Conservation (phyloP, 164 flowering plant species). For the Cinnamomum micranthum region DNA sequence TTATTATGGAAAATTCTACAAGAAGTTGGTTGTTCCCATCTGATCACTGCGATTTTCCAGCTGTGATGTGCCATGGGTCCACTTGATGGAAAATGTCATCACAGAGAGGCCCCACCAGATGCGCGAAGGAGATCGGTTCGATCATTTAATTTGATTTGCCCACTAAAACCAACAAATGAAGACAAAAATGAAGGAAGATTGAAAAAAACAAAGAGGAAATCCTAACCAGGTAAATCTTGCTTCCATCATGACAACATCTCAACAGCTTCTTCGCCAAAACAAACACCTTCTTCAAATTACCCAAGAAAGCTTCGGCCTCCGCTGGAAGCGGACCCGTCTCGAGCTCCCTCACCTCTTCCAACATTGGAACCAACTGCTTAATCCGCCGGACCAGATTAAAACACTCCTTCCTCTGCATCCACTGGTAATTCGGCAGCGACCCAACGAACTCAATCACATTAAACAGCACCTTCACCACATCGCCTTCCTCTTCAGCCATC, state of each 20-base stretch:
- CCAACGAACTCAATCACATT: slow-evolving; percentile 40
- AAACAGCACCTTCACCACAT: slow-evolving; percentile 34
- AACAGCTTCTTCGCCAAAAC: slow-evolving; percentile 50
- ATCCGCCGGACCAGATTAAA: slow-evolving; percentile 49
- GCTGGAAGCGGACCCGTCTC: slow-evolving; percentile 26
- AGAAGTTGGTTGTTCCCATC: background rate
- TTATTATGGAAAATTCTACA: background rate
- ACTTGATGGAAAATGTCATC: no score
- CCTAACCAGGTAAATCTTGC: slow-evolving; percentile 78
- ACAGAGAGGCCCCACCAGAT: background rate
- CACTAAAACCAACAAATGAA: background rate
- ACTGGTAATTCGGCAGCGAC: slow-evolving; percentile 39
- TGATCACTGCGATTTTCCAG: background rate
- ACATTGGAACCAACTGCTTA: slow-evolving; percentile 55
- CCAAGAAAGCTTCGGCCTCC: slow-evolving; percentile 19
- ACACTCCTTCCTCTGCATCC: slow-evolving; percentile 58
- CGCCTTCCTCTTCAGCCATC: slow-evolving; percentile 9
- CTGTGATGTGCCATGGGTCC: no score
- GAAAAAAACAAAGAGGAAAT: background rate
- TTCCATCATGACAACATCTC: slow-evolving; percentile 50
- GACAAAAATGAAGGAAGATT: background rate
- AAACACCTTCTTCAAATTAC: slow-evolving; percentile 44
- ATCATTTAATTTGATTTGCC: background rate
- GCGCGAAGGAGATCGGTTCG: background rate
- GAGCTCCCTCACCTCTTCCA: slow-evolving; percentile 55